phyloP scores from a whole-genome alignment of 768 basidiomycete genomes.

The Mycena latifolia region DNA sequence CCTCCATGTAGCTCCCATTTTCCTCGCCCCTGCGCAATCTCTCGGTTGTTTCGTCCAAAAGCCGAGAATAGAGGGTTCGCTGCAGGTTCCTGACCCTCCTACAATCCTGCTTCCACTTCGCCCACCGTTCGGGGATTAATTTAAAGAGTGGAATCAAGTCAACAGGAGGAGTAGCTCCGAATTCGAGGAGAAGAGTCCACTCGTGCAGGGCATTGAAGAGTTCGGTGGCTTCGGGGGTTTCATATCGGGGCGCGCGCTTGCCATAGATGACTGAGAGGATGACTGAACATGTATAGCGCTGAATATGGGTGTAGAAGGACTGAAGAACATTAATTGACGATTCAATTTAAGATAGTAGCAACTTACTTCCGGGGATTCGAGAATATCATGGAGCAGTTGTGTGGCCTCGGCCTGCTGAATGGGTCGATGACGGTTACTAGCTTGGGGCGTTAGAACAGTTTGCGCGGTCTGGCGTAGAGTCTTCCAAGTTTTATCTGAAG shows the following conservation, averaged over 20 bases:
- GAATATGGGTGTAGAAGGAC: constrained; percentile 28
- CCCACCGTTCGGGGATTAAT: constrained; percentile 35
- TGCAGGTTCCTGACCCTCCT: constrained; percentile 40
- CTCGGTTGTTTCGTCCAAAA: constrained; percentile 40
- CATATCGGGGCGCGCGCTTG: constrained; percentile 25
- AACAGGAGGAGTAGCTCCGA: constrained; percentile 30
- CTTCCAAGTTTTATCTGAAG: constrained; percentile 25
- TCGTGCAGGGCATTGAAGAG: constrained; percentile 18
- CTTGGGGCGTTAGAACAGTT: constrained; percentile 37
- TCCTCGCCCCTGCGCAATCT: constrained; percentile 39
- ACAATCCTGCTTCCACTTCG: constrained; percentile 35
- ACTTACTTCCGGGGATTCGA: constrained; percentile 42
- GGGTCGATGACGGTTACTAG: constrained; percentile 35
- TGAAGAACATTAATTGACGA: constrained; percentile 35
- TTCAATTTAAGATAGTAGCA: background rate
- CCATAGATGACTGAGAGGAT: constrained; percentile 35
- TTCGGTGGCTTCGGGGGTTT: constrained; percentile 17
- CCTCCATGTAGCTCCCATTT: constrained; percentile 49
- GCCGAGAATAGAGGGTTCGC: constrained; percentile 41
- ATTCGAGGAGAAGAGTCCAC: constrained; percentile 14
- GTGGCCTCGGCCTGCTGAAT: constrained; percentile 46
- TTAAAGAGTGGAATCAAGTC: constrained; percentile 37
- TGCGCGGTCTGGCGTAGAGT: constrained; percentile 30
- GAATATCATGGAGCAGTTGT: constrained; percentile 45
- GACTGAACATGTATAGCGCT: constrained; percentile 32